Base-by-base conservation (phyloP, 106 monocot genomes). In the Xerophyta viscosa region DNA sequence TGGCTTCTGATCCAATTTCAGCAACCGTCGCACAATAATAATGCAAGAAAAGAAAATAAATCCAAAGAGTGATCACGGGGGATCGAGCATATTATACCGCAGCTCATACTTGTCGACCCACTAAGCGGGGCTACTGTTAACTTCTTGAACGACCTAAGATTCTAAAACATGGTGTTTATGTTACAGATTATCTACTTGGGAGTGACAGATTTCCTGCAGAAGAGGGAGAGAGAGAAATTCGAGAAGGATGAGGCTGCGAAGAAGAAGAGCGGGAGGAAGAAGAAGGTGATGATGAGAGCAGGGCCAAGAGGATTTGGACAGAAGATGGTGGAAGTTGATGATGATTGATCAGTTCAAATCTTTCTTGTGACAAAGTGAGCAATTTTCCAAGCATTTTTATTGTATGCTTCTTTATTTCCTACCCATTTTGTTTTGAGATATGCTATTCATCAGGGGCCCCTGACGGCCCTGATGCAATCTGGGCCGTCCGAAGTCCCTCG, bases 211-310 rank as follows among this genome's bases (percentile, higher is more conserved):
- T 92, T 80, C 63, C 57, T 92, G 64, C 77, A 74, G 71, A 92
- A 92, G 49, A 80, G 87, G 33, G 83, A 87, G 56, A 80, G 58
- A 56, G 92, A 92, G 8, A 87, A 87, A 66, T 92, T 92, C 41
- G 92, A 87, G 71, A 87, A 83, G 60, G 83, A 79, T 49, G 91
- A 86, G 70, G 61, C 63, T 20, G 80, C 70, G 21, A 76, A 66
- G 21, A 76, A 69, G 65, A 93, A 92, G 73, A 81, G 69, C 9
- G 61, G 49, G 52, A 91, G 72, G 73, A 83, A 72, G 37, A 48
- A 27, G 21, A 83, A 70, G 54, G 72, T 58, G 14, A 77, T 43
- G 61, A 73, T 73, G 17, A 68, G 63, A 53, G 27, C 66, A 26
- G 77, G 79, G 10, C 83, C 77, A 2, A 73, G 77, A 69, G 83